These are phyloP conservation scores for Eucalyptus pauciflora DNA, from an alignment of 345 rosid genomes.

Conservation along the genomic window DNA sequence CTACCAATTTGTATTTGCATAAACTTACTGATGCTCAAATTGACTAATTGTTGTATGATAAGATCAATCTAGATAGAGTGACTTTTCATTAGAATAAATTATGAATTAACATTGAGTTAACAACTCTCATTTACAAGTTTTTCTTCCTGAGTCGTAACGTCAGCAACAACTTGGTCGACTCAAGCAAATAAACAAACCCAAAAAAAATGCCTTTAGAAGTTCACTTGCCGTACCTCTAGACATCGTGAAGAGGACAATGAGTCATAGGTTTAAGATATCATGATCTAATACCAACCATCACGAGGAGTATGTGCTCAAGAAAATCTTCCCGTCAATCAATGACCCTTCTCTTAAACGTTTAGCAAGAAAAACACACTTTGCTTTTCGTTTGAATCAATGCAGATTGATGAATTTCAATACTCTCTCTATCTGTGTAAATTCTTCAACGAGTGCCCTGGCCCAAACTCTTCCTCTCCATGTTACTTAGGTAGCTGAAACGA, in stretches of 20 bases:
- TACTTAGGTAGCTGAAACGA: background rate
- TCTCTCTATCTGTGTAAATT: background rate
- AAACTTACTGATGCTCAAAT: background rate
- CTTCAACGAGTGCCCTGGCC: background rate
- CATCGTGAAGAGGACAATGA: background rate
- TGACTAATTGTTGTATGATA: background rate
- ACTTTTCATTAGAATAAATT: background rate
- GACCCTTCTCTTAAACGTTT: background rate
- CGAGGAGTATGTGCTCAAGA: background rate
- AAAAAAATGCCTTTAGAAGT: background rate
- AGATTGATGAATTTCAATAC: background rate
- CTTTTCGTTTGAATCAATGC: background rate
- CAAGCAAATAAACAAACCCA: background rate
- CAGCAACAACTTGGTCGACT: background rate
- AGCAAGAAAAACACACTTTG: background rate
- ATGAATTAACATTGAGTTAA: background rate
- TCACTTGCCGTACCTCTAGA: background rate
- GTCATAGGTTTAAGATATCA: background rate
- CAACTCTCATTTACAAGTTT: background rate
- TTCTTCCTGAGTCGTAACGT: background rate
- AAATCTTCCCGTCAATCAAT: background rate
- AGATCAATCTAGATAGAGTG: background rate
- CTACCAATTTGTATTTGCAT: background rate
- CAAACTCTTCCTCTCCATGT: background rate
- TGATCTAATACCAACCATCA: background rate